phyloP scores from a whole-genome alignment of 1,284 basidiomycete species.

The Takashimella tepidaria region DNA sequence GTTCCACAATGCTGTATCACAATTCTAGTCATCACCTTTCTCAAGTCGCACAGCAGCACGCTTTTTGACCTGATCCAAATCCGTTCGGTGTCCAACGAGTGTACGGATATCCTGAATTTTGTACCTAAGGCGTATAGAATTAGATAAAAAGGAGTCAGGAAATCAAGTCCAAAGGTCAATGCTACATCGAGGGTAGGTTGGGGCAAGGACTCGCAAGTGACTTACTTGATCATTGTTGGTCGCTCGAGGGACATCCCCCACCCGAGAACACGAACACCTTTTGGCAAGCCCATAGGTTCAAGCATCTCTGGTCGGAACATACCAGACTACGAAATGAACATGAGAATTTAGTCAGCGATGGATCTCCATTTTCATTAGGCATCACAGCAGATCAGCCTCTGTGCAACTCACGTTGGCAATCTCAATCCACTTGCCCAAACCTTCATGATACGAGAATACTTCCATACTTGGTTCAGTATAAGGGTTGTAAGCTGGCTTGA shows the following conservation, averaged over 20 bases:
- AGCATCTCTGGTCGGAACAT: slow-evolving; percentile 99
- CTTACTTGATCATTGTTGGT: slow-evolving; percentile 98
- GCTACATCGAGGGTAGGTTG: slow-evolving; percentile 48
- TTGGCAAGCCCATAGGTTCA: slow-evolving; percentile 97
- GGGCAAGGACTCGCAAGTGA: slow-evolving; percentile 53
- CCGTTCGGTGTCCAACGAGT: slow-evolving; percentile 94
- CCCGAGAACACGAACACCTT: slow-evolving; percentile 92
- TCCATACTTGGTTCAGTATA: slow-evolving; percentile 99
- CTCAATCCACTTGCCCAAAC: slow-evolving; percentile 93
- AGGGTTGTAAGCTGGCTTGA: slow-evolving; percentile 76
- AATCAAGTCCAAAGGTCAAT: not conserved
- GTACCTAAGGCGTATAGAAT: slow-evolving; percentile 40
- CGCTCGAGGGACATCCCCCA: slow-evolving; percentile 95
- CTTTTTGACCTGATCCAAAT: slow-evolving; percentile 80
- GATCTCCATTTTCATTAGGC: too few species aligned
- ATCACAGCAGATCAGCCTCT: too few species aligned
- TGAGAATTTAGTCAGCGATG: not conserved
- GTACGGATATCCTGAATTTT: slow-evolving; percentile 93
- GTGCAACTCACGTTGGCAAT: slow-evolving; percentile 52
- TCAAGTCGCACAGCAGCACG: slow-evolving; percentile 81
- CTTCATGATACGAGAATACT: slow-evolving; percentile 97
- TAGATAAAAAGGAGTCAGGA: not conserved
- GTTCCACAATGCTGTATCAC: too few species aligned
- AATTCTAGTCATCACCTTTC: slow-evolving; percentile 45
- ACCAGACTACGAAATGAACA: slow-evolving; percentile 64